phyloP scores from a whole-genome alignment of 1,284 basidiomycete species.

The Trametes versicolor region DNA sequence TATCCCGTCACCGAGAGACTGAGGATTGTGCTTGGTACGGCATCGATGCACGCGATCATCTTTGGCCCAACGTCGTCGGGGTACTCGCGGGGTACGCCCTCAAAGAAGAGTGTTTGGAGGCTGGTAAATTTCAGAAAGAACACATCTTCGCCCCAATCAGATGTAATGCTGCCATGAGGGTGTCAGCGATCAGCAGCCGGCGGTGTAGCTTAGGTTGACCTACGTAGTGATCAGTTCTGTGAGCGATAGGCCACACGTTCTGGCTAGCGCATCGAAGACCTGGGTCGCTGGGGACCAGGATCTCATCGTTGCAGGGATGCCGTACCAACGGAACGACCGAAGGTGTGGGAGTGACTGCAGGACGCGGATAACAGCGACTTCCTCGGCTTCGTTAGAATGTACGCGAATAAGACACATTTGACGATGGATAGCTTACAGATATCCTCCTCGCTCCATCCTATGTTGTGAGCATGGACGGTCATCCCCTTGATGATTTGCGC shows the following conservation, averaged over 20 bases:
- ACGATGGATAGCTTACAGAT: neutral
- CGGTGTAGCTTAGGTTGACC: neutral
- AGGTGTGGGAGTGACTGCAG: neutral
- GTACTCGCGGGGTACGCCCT: neutral
- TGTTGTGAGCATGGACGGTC: neutral
- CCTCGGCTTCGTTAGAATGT: neutral
- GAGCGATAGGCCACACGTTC: neutral
- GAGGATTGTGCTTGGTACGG: neutral
- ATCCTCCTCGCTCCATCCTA: neutral
- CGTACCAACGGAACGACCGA: neutral
- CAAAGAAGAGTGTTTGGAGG: neutral
- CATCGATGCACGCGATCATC: neutral
- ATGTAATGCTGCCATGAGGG: neutral
- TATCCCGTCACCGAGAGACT: constrained; percentile 1
- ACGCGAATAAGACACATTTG: neutral
- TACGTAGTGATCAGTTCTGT: neutral
- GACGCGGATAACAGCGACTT: neutral
- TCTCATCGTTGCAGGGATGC: neutral
- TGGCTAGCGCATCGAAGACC: neutral
- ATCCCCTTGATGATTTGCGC: neutral
- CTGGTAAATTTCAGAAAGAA: neutral
- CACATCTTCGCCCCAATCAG: neutral
- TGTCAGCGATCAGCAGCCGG: neutral
- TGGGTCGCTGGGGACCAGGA: neutral
- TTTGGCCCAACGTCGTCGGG: neutral